Conservation (phyloP, 1,284 basidiomycete species). For the Ustilago trichophora region DNA sequence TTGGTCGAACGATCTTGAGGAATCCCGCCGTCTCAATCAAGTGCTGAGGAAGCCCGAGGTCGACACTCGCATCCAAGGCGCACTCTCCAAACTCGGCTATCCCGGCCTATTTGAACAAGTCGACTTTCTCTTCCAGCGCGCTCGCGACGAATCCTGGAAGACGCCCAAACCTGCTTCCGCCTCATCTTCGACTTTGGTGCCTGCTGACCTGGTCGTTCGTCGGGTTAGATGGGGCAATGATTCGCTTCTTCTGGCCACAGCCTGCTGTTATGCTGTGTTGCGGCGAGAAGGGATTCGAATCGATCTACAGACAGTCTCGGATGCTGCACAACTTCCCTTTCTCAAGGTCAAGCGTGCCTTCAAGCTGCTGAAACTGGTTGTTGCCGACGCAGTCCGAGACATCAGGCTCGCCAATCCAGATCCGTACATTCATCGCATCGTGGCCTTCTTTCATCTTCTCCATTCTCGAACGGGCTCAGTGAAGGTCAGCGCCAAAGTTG, state of each 20-base stretch:
- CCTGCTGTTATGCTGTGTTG: slow-evolving; percentile 41
- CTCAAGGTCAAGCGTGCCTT: slow-evolving; percentile 13
- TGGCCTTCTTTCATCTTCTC: slow-evolving; percentile 24
- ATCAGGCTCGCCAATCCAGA: slow-evolving; percentile 30
- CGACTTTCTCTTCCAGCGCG: slow-evolving; percentile 35
- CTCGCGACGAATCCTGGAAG: slow-evolving; percentile 21
- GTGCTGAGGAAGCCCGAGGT: slow-evolving; percentile 26
- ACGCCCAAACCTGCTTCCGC: not conserved
- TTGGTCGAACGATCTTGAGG: slow-evolving; percentile 16
- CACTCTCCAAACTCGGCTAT: slow-evolving; percentile 11
- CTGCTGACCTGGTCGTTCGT: no score
- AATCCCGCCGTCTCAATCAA: slow-evolving; percentile 1
- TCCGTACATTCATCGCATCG: slow-evolving; percentile 12
- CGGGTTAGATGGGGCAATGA: slow-evolving; percentile 26
- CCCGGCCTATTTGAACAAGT: slow-evolving; percentile 16
- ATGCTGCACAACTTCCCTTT: slow-evolving; percentile 14
- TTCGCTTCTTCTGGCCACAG: slow-evolving; percentile 24
- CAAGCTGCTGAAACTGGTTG: slow-evolving; percentile 17
- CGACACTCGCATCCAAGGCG: slow-evolving; percentile 19
- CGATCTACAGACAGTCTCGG: slow-evolving; percentile 22
- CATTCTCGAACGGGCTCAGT: not conserved
- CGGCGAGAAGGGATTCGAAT: slow-evolving; percentile 20
- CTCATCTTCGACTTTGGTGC: no score
- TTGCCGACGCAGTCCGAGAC: slow-evolving; percentile 7
- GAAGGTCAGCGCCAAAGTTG: not conserved